Base-by-base conservation (phyloP, 2,329 filamentous ascomycete genomes). In the Epichloe uncinata region DNA sequence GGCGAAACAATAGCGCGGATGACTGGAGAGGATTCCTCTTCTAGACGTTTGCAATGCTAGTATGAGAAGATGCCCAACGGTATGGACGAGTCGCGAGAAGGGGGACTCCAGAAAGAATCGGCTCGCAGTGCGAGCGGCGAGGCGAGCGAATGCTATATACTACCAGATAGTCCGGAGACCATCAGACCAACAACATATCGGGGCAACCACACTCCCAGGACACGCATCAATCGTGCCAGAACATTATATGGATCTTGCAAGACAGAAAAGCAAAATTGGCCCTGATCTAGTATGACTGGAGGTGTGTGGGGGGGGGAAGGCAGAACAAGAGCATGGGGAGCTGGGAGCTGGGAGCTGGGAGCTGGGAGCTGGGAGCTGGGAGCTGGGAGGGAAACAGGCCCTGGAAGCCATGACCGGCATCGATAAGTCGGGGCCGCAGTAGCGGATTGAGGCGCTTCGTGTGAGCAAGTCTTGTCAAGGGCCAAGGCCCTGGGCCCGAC, bases 261-360 rank as follows among this genome's bases (percentile, higher is more conserved):
- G 44, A 47, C 38, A 50, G 49, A 47, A 47, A 47, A 47, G 49
- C 49, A 50, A 50, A 43, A 50, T 42, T 36, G 38, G 5, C 36
- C 42, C 15, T 33, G 13, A 34, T 35, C 20, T 50, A 30, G 30
- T 30, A 30, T 30, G 30, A 30, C 26, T 30, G 9, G 26, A 30
- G 12, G 37, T 16, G 37, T 3, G 37, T n/a, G 6, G 13, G 15
- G 15, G 36, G 36, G n/a, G n/a, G 36, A 6, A 1, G 15, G n/a
- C 16, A 16, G 22, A 34, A 13, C 11, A 33, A 20, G 13, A 5
- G 41, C 15, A 20, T 30, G 41, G 22, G 12, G 22, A 26, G 13
- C 15, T 37, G 20, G 18, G 15, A 16, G 37, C 22, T 22, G 22
- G 22, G 22, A 26, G 22, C 22, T 26, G 22, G 41, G 15, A 16